Evolutionary conservation across 1,284 basidiomycete species (phyloP).

Genomic region (Phenoliferia sp.): DNA sequence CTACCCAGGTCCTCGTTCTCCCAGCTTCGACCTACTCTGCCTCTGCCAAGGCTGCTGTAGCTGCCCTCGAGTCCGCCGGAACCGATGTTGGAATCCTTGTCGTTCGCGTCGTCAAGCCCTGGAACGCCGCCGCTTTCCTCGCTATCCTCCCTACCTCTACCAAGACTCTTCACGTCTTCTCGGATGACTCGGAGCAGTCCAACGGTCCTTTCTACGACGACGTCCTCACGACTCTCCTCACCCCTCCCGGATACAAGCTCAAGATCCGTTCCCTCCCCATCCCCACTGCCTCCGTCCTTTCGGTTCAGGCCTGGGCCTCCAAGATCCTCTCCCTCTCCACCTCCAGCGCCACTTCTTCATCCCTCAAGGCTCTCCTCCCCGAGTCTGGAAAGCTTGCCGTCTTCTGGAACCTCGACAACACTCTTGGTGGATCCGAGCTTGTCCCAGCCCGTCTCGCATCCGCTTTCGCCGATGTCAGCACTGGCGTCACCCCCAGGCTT

Average conservation of each 20-base stretch:
- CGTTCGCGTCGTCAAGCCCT: slow-evolving; percentile 70
- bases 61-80: slow-evolving; percentile 15
- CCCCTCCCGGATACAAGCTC: slow-evolving; percentile 44
- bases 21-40: slow-evolving; percentile 34
- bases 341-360: slow-evolving; percentile 6
- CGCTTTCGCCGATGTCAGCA: slow-evolving; percentile 28
- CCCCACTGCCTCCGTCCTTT: slow-evolving; percentile 54
- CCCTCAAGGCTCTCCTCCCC: slow-evolving; percentile 32
- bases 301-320: slow-evolving; percentile 51
- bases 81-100: slow-evolving; percentile 51
- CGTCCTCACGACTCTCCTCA: slow-evolving; percentile 60
- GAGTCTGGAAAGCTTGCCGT: slow-evolving; percentile 42
- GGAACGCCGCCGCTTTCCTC: slow-evolving; percentile 61
- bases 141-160: slow-evolving; percentile 56
- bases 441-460: slow-evolving; percentile 30
- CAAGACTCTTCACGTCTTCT: slow-evolving; percentile 59
- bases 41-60: slow-evolving; percentile 31
- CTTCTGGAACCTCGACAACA: slow-evolving; percentile 39
- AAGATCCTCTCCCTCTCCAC: slow-evolving; percentile 44
- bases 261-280: slow-evolving; percentile 57
- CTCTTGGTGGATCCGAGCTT: slow-evolving; percentile 24
- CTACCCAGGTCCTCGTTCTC: slow-evolving; percentile 32
- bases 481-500: slow-evolving; percentile 31
- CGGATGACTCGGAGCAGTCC: slow-evolving; percentile 53
- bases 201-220: slow-evolving; percentile 65